These are phyloP conservation scores for Cardiospermum halicacabum DNA, from an alignment of 345 rosid genomes.

Conservation along the genomic window DNA sequence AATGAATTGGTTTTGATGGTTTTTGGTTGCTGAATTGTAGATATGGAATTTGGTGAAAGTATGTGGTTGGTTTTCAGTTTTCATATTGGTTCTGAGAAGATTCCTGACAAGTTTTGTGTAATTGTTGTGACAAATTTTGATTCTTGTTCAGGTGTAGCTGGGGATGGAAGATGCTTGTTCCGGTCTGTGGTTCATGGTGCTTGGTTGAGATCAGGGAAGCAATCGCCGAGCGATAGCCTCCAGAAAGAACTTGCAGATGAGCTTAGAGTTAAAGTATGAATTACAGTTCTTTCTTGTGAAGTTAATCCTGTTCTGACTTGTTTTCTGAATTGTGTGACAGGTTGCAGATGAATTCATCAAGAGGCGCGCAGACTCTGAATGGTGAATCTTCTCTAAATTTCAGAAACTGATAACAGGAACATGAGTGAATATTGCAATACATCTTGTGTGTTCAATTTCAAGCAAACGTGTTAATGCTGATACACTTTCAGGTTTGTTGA, in stretches of 20 bases:
- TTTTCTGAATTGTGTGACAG: conserved; percentile 27
- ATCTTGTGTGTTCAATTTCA: neutral
- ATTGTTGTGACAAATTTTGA: neutral
- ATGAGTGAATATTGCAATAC: neutral
- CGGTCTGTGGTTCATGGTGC: conserved; percentile 61
- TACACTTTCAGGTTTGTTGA: conserved; percentile 47
- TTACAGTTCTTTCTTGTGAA: neutral
- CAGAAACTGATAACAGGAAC: neutral
- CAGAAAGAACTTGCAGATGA: conserved; percentile 64
- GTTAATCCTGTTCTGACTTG: neutral
- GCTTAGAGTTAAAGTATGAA: conserved; percentile 51
- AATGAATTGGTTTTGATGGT: conserved; percentile 3
- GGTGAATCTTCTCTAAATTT: conserved; percentile 32
- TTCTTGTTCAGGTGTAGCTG: conserved; percentile 41
- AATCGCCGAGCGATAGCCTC: conserved; percentile 43
- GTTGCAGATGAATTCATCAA: conserved; percentile 65
- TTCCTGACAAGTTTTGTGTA: neutral
- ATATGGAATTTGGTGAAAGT: conserved; percentile 39
- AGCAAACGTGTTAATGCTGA: conserved; percentile 8
- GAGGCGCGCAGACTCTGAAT: conserved; percentile 60
- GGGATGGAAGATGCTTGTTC: conserved; percentile 73
- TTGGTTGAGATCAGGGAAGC: conserved; percentile 46
- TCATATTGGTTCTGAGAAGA: neutral
- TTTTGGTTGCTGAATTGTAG: neutral
- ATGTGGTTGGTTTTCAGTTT: neutral